phyloP scores from a whole-genome alignment of 73 alveolate species.

The Stentor roeselii region DNA sequence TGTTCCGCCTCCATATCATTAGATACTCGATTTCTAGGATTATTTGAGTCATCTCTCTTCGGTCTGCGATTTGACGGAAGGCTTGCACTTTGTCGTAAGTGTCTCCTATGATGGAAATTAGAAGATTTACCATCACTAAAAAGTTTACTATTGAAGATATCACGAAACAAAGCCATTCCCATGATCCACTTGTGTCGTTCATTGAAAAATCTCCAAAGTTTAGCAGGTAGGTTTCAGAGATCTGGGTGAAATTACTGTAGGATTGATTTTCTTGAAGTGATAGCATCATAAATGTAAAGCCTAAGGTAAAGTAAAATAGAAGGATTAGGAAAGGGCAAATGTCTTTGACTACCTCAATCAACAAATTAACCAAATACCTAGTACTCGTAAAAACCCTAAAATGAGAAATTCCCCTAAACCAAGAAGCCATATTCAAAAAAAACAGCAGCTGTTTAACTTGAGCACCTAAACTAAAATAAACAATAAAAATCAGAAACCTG shows the following conservation, averaged over 20 bases:
- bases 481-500: background rate
- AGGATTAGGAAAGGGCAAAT: background rate
- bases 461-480: background rate
- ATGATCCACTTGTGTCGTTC: background rate
- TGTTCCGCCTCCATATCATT: background rate
- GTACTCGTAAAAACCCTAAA: background rate
- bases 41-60: background rate
- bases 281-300: background rate
- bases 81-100: constrained; percentile 16
- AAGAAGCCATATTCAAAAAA: background rate
- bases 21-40: background rate
- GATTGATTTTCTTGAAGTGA: background rate
- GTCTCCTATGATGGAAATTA: constrained; percentile 4
- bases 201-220: background rate
- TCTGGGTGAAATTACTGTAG: background rate
- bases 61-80: background rate
- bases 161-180: constrained; percentile 21
- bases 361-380: background rate
- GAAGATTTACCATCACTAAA: constrained; percentile 6
- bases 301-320: background rate
- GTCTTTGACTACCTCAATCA: background rate
- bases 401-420: background rate
- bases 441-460: background rate
- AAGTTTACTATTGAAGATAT: background rate
- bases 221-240: background rate